These are phyloP conservation scores for Kodamaea alishanica DNA, from an alignment of 1,139 yeast genomes.

Conservation along the genomic window DNA sequence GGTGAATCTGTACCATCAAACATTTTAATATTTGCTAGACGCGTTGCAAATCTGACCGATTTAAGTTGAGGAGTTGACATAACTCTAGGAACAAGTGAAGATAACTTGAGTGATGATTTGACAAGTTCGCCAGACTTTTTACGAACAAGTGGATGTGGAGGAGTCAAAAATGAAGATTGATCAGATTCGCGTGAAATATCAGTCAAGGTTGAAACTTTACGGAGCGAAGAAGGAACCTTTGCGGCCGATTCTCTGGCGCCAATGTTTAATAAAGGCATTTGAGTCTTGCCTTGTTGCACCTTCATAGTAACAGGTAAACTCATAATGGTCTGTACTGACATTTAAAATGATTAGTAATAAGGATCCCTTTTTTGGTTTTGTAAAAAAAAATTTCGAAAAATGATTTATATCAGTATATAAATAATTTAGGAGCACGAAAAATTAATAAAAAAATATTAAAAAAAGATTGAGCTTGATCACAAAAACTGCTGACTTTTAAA, in stretches of 20 bases:
- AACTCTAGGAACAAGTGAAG: constrained; percentile 22
- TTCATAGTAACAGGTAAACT: too few species aligned
- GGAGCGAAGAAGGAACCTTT: constrained; percentile 4
- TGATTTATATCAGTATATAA: too few species aligned
- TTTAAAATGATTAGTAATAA: too few species aligned
- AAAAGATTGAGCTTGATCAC: too few species aligned
- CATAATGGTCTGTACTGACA: too few species aligned
- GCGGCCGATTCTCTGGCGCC: constrained; percentile 1
- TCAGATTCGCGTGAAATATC: background rate
- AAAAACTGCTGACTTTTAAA: too few species aligned
- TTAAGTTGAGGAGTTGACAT: constrained; percentile 30
- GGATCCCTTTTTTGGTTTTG: too few species aligned
- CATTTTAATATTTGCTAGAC: constrained; percentile 37
- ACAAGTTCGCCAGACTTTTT: constrained; percentile 40
- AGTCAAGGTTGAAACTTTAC: constrained; percentile 3
- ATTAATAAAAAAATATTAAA: too few species aligned
- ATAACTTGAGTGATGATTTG: constrained; percentile 37
- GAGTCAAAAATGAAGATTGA: background rate
- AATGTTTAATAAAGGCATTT: too few species aligned
- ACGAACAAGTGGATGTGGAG: constrained; percentile 24
- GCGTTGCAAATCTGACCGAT: constrained; percentile 36
- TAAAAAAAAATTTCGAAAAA: too few species aligned
- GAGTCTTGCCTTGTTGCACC: too few species aligned
- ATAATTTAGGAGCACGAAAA: too few species aligned
- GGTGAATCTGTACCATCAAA: constrained; percentile 45